A percentile compares a stretch with the other conserved stretches of the same genome.
Evolutionary conservation across 768 basidiomycete genomes (phyloP).

Genomic region (Trametes elegans): DNA sequence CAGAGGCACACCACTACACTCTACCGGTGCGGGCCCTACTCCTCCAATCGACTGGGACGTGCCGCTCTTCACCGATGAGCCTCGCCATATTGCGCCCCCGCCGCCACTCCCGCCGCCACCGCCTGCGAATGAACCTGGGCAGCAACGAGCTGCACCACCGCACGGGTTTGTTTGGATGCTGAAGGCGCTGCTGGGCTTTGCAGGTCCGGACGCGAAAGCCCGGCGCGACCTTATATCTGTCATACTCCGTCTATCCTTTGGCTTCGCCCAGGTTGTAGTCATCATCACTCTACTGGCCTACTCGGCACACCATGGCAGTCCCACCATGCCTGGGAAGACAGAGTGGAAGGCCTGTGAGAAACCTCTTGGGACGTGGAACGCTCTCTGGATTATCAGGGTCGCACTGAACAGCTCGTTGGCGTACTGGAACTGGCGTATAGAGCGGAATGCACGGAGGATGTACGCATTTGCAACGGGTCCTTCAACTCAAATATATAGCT

Average conservation of each 20-base stretch:
- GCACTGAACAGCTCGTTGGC: conserved; percentile 47
- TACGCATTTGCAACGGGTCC: conserved; percentile 1
- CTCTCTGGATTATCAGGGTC: conserved; percentile 59
- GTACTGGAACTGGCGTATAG: conserved; percentile 53
- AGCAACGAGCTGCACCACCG: not conserved
- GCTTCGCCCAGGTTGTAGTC: conserved; percentile 51
- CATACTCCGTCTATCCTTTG: conserved; percentile 49
- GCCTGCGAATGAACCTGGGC: not conserved
- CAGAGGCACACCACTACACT: too few relatives aligned
- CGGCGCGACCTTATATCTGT: conserved; percentile 55
- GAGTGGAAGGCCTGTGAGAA: conserved; percentile 66
- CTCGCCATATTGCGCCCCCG: not conserved
- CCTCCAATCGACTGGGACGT: not conserved
- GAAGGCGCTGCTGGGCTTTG: conserved; percentile 43
- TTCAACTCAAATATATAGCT: not conserved
- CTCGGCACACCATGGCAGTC: conserved; percentile 47
- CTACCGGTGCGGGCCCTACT: too few relatives aligned
- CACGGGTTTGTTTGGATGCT: conserved; percentile 9
- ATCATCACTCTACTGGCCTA: conserved; percentile 51
- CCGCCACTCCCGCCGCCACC: too few relatives aligned
- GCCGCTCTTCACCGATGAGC: conserved; percentile 1
- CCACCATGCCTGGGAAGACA: conserved; percentile 35
- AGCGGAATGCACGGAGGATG: conserved; percentile 23
- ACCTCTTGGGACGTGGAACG: conserved; percentile 67
- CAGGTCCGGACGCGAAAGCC: conserved; percentile 47